A percentile compares a stretch with the other conserved stretches of the same genome.
Evolutionary conservation across 768 basidiomycete species (phyloP).

Genomic region (Suillus alpinus): DNA sequence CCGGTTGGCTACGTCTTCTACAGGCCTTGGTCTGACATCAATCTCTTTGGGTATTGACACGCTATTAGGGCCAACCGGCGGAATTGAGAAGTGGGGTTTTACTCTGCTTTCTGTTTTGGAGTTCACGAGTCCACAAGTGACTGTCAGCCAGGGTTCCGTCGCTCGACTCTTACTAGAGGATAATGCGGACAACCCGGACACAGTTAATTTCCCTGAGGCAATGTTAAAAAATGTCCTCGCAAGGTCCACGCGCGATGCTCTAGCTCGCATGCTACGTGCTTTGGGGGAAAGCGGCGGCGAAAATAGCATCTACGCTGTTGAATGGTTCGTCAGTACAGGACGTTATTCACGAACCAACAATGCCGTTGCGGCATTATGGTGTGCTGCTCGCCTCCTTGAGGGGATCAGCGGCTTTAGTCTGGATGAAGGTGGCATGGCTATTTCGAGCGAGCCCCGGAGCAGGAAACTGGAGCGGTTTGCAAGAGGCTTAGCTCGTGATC

Average conservation of each 20-base stretch:
- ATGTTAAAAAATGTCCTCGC: slow-evolving; percentile 55
- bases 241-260: slow-evolving; percentile 45
- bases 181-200: slow-evolving; percentile 35
- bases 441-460: slow-evolving; percentile 28
- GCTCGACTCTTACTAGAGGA: slow-evolving; percentile 58
- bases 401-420: slow-evolving; percentile 59
- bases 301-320: slow-evolving; percentile 69
- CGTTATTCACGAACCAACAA: slow-evolving; percentile 40
- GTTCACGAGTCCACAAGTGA: slow-evolving; percentile 54
- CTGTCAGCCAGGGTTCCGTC: slow-evolving; percentile 44
- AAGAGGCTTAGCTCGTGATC: slow-evolving; percentile 55
- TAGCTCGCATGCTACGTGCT: slow-evolving; percentile 71
- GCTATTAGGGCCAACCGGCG: slow-evolving; percentile 77
- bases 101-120: slow-evolving; percentile 78
- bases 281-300: slow-evolving; percentile 71
- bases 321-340: slow-evolving; percentile 72
- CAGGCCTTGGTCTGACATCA: slow-evolving; percentile 31
- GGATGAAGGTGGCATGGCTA: slow-evolving; percentile 19
- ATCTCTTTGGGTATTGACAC: slow-evolving; percentile 54
- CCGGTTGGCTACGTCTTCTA: slow-evolving; percentile 31
- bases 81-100: slow-evolving; percentile 93
- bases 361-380: slow-evolving; percentile 80
- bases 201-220: slow-evolving; percentile 55
- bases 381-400: slow-evolving; percentile 71
- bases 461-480: slow-evolving; percentile 63